phyloP scores from a whole-genome alignment of 1,139 yeast genomes.

The Zygosaccharomyces pseudobailii region DNA sequence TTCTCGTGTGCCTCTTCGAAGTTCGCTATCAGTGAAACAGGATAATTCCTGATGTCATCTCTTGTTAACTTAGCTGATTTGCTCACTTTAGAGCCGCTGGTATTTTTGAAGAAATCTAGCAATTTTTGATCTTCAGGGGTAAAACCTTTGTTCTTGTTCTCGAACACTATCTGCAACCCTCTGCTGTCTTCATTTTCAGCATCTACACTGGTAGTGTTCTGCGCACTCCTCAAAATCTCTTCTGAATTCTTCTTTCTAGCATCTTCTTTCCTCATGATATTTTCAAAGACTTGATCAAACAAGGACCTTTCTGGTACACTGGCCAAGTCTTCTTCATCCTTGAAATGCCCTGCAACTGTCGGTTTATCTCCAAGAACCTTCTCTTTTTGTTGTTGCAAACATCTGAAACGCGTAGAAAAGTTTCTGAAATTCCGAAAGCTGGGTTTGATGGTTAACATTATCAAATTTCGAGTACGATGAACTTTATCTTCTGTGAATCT shows the following conservation, averaged over 20 bases:
- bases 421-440: neutral
- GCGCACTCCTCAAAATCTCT: constrained; percentile 10
- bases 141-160: constrained; percentile 12
- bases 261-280: constrained; percentile 20
- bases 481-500: no score
- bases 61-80: constrained; percentile 19
- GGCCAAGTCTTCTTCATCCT: constrained; percentile 16
- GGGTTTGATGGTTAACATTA: neutral
- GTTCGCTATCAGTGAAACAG: constrained; percentile 20
- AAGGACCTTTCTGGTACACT: constrained; percentile 20
- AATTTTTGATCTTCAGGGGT: constrained; percentile 13
- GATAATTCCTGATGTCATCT: constrained; percentile 21
- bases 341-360: constrained; percentile 11
- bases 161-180: constrained; percentile 20
- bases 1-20: constrained; percentile 6
- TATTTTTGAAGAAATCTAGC: constrained; percentile 15
- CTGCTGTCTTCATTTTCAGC: constrained; percentile 6
- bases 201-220: constrained; percentile 4
- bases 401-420: neutral
- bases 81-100: constrained; percentile 9
- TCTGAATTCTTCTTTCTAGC: constrained; percentile 11
- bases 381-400: neutral
- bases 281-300: constrained; percentile 20
- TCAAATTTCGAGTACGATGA: no score
- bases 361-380: neutral